These are phyloP conservation scores for Cicer chorassanicum DNA, from an alignment of 306 rosid species.

Conservation along the genomic window DNA sequence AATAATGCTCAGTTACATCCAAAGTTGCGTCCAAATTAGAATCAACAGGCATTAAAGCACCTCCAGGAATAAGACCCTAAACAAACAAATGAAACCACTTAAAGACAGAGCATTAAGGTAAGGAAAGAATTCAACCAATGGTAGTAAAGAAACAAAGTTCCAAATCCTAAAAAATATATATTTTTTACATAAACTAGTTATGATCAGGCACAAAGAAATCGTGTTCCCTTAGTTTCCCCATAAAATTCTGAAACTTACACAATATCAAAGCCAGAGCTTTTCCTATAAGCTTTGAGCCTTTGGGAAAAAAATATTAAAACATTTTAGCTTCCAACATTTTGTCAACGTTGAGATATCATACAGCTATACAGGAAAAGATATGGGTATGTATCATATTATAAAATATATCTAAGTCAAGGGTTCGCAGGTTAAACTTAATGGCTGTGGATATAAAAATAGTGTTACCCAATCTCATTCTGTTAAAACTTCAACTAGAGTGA, in stretches of 20 bases:
- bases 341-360: slow-evolving; percentile 26
- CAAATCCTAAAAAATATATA: slow-evolving; percentile 30
- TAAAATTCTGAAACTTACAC: slow-evolving; percentile 11
- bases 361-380: slow-evolving; percentile 10
- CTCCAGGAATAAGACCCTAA: slow-evolving; percentile 97
- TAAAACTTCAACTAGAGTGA: background rate
- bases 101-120: background rate
- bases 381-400: slow-evolving; percentile 1
- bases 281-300: slow-evolving; percentile 14
- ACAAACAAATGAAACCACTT: slow-evolving; percentile 42
- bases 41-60: slow-evolving; percentile 87
- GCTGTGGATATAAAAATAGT: background rate
- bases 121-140: slow-evolving; percentile 14
- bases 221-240: slow-evolving; percentile 24
- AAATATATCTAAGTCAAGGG: slow-evolving; percentile 22
- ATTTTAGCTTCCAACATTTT: slow-evolving; percentile 17
- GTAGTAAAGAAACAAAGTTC: slow-evolving; percentile 9
- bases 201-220: slow-evolving; percentile 16
- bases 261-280: slow-evolving; percentile 26
- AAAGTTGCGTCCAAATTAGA: slow-evolving; percentile 58
- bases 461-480: slow-evolving; percentile 5
- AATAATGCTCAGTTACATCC: slow-evolving; percentile 95
- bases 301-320: slow-evolving; percentile 25
- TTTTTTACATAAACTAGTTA: slow-evolving; percentile 7
- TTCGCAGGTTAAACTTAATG: slow-evolving; percentile 10